Base-by-base conservation (phyloP, 164 flowering plant species). In the Buxus sempervirens region DNA sequence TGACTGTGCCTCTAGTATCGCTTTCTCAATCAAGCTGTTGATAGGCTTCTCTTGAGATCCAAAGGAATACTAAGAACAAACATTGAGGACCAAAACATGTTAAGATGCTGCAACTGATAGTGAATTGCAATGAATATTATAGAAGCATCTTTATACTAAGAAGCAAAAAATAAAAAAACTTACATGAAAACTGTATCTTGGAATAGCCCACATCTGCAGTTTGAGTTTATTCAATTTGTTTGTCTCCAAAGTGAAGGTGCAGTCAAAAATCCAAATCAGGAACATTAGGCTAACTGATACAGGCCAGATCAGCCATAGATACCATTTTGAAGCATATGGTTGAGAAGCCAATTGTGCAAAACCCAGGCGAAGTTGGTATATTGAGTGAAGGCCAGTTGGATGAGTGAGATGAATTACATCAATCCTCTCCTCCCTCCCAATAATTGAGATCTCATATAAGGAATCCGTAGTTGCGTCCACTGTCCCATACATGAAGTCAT, bases 401-500 rank as follows among this genome's bases (percentile, higher is more conserved):
- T 91, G 95, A 0, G 89, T 91, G 24, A 91, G 69, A 65, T 89
- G 85, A 45, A 91, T 88, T 16, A 85, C 91, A 59, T 89, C 78
- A 1, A 84, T 81, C 14, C 61, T 25, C 16, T 87, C 86, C 36
- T 72, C 82, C 48, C 32, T 49, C 45, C 83, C 82, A 7, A 66
- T 59, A 0, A 82, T 83, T 23, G 86, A 72, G 0, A 67, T 70
- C 57, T 82, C 82, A 18, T 89, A 80, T 16, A 85, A 6, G 15
- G 76, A 27, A 26, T 87, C 90, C 0, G 93, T 20, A 4, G 90
- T 67, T 20, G 68, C 75, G 79, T 91, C 95, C 77, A 74, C 36
- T 0, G n/a, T n/a, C n/a, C n/a, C n/a, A n/a, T n/a, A n/a, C n/a
- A n/a, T n/a, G n/a, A n/a, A n/a, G n/a, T n/a, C n/a, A n/a, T n/a